Conservation (phyloP, 352 stramenopile genomes). For the Phytophthora pisi region DNA sequence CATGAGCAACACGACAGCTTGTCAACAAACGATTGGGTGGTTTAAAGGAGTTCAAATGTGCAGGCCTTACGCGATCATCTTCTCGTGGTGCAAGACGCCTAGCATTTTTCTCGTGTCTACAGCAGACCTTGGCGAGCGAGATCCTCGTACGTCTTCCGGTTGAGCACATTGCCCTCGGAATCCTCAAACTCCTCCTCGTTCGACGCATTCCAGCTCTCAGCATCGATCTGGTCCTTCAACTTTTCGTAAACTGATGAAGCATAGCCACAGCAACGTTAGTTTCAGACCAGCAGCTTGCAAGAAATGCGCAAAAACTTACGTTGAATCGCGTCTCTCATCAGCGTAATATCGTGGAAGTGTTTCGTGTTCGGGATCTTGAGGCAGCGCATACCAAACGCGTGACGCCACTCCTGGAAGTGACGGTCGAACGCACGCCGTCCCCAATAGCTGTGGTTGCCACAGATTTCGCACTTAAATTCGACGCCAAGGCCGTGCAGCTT, state of each 20-base stretch:
- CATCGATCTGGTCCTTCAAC: slow-evolving; percentile 94
- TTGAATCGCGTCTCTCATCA: slow-evolving; percentile 96
- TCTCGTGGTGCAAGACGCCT: neutral
- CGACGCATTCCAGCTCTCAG: slow-evolving; percentile 93
- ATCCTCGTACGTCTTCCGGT: slow-evolving; percentile 98
- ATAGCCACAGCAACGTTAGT: slow-evolving; percentile 10
- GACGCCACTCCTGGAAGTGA: slow-evolving; percentile 98
- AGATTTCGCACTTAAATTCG: slow-evolving; percentile 99
- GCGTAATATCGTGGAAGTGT: slow-evolving; percentile 99
- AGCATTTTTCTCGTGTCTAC: slow-evolving; percentile 42
- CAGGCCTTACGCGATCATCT: slow-evolving; percentile 14
- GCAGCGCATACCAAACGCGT: slow-evolving; percentile 98
- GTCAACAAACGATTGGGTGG: slow-evolving; percentile 26
- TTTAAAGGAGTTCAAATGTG: slow-evolving; percentile 9
- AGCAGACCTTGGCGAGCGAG: slow-evolving; percentile 97
- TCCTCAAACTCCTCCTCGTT: slow-evolving; percentile 99
- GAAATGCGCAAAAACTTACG: slow-evolving; percentile 38
- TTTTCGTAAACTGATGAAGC: slow-evolving; percentile 92
- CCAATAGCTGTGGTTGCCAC: slow-evolving; percentile 98
- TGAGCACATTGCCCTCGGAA: slow-evolving; percentile 98
- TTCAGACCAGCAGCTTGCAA: too few relatives aligned
- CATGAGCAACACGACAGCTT: slow-evolving; percentile 15
- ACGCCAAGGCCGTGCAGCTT: slow-evolving; percentile 99
- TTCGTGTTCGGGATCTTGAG: slow-evolving; percentile 99
- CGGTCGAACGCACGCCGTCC: slow-evolving; percentile 96